These are phyloP conservation scores for Chaetomium sp. DNA, from an alignment of 2,329 filamentous ascomycete species.

Conservation along the genomic window DNA sequence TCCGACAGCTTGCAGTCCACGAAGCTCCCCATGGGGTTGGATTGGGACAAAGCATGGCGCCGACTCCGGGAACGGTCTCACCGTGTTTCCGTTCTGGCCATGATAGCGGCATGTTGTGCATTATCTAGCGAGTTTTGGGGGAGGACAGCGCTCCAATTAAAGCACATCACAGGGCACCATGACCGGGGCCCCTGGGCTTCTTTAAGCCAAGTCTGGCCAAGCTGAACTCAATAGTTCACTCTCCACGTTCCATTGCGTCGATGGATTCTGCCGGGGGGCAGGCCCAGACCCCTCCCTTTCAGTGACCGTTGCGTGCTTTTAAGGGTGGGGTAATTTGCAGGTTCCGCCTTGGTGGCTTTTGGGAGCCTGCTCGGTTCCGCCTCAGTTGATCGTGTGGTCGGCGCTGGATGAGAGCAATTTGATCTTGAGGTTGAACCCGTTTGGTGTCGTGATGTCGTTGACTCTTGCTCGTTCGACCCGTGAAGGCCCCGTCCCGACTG, in stretches of 20 bases:
- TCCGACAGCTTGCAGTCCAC: not conserved
- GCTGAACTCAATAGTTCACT: slow-evolving; percentile 7
- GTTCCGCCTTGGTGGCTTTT: not conserved
- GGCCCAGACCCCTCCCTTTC: not conserved
- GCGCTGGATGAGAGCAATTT: not conserved
- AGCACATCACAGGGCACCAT: not conserved
- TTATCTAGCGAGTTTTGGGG: not conserved
- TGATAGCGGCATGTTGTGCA: not conserved
- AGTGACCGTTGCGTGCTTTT: not conserved
- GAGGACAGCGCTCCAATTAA: not conserved
- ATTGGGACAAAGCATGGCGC: not conserved
- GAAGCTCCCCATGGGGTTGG: slow-evolving; percentile 7
- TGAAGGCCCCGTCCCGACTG: not conserved
- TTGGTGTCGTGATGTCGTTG: not conserved
- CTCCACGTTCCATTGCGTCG: slow-evolving; percentile 7
- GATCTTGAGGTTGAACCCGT: not conserved
- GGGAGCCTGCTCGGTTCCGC: not conserved
- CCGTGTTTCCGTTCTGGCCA: slow-evolving; percentile 12
- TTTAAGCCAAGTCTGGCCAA: slow-evolving; percentile 7
- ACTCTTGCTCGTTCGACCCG: not conserved
- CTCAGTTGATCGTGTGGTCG: not conserved
- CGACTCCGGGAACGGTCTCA: not conserved
- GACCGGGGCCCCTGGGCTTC: not conserved
- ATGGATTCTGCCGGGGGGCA: not conserved
- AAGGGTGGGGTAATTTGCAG: not conserved